These are phyloP conservation scores for Plasmodium adleri DNA, from an alignment of 169 alveolate genomes.

Conservation along the genomic window DNA sequence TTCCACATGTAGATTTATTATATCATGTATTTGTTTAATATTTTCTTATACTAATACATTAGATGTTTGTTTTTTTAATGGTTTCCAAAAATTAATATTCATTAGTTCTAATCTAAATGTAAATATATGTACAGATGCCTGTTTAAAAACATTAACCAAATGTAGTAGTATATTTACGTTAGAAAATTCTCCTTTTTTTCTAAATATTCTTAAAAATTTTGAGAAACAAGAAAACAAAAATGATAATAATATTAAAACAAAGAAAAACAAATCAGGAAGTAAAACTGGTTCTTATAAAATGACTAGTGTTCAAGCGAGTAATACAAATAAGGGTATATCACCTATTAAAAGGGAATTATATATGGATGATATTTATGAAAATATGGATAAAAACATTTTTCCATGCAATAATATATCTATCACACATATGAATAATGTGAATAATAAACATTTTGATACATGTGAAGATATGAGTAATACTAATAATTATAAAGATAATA, in stretches of 20 bases:
- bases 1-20: constrained; percentile 73
- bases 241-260: constrained; percentile 30
- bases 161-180: constrained; percentile 75
- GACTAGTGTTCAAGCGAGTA: background rate
- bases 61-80: constrained; percentile 67
- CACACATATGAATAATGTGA: too few relatives aligned
- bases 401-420: too few relatives aligned
- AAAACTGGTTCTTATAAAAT: constrained; percentile 8
- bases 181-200: constrained; percentile 73
- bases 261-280: constrained; percentile 23
- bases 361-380: too few relatives aligned
- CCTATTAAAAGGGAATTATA: constrained; percentile 9
- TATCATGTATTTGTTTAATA: constrained; percentile 62
- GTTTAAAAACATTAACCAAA: constrained; percentile 69
- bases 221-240: constrained; percentile 39
- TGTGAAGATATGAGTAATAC: too few relatives aligned
- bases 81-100: constrained; percentile 67
- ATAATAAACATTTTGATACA: too few relatives aligned
- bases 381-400: too few relatives aligned
- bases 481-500: too few relatives aligned
- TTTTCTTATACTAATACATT: constrained; percentile 69
- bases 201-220: constrained; percentile 61
- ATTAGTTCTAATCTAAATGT: constrained; percentile 58
- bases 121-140: constrained; percentile 66
- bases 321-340: constrained; percentile 4